These are phyloP conservation scores for Aspergillus tamarii DNA, from an alignment of 2,329 filamentous ascomycete species.

Conservation along the genomic window DNA sequence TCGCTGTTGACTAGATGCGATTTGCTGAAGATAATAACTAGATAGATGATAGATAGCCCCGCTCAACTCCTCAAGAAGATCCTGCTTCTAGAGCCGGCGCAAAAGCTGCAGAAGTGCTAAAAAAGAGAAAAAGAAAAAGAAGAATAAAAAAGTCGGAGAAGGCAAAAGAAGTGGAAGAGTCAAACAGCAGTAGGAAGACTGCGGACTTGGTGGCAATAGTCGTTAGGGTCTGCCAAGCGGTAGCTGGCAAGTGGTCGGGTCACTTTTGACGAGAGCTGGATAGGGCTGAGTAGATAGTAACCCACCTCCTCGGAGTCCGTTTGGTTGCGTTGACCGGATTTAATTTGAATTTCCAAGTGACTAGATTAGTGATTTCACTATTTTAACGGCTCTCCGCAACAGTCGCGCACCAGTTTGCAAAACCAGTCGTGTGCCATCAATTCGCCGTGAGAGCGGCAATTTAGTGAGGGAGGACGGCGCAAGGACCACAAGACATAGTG, in stretches of 20 bases:
- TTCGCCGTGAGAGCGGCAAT: slow-evolving; percentile 25
- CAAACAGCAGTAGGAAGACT: background rate
- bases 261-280: background rate
- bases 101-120: slow-evolving; percentile 3
- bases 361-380: slow-evolving; percentile 15
- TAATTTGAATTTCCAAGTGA: slow-evolving; percentile 7
- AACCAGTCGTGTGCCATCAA: slow-evolving; percentile 26
- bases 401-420: slow-evolving; percentile 19
- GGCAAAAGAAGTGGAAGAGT: slow-evolving; percentile 1
- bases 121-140: too few species aligned
- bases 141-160: background rate
- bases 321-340: background rate
- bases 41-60: slow-evolving; percentile 1
- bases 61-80: slow-evolving; percentile 20
- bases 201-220: slow-evolving; percentile 4
- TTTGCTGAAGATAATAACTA: slow-evolving; percentile 7
- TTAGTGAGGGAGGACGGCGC: slow-evolving; percentile 23
- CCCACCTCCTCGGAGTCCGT: background rate
- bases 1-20: slow-evolving; percentile 1
- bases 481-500: slow-evolving; percentile 25
- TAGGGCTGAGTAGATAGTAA: slow-evolving; percentile 10
- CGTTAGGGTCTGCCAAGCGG: background rate
- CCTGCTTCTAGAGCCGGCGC: slow-evolving; percentile 21
- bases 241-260: slow-evolving; percentile 4
- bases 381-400: slow-evolving; percentile 17